Evolutionary conservation across 73 alveolate species (phyloP).

Genomic region (Urostyla sp.): DNA sequence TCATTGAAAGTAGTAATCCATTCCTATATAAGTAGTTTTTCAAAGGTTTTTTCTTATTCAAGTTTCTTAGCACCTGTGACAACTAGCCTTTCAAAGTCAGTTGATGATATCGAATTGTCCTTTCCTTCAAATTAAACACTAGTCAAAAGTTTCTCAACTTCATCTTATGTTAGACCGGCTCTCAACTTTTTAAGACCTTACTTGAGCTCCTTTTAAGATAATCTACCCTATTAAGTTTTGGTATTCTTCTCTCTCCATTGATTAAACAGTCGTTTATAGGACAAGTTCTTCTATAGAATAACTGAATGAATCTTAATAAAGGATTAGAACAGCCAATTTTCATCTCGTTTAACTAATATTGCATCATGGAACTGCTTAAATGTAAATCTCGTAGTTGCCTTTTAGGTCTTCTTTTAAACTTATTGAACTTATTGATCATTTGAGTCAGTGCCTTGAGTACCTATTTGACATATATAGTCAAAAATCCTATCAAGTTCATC

Average conservation of each 20-base stretch:
- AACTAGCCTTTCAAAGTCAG: constrained; percentile 59
- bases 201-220: constrained; percentile 32
- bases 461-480: constrained; percentile 39
- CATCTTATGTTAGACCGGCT: constrained; percentile 65
- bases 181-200: constrained; percentile 54
- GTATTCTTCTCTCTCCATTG: constrained; percentile 64
- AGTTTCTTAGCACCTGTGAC: constrained; percentile 64
- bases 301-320: constrained; percentile 53
- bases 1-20: constrained; percentile 49
- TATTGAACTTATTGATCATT: constrained; percentile 35
- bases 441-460: constrained; percentile 52
- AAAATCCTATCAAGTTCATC: constrained; percentile 54
- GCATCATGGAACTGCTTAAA: constrained; percentile 59
- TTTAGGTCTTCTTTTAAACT: constrained; percentile 7
- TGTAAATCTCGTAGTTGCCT: constrained; percentile 43
- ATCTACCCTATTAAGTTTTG: constrained; percentile 1
- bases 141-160: constrained; percentile 46
- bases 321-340: constrained; percentile 56
- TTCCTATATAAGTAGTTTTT: constrained; percentile 28
- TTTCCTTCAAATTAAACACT: constrained; percentile 40
- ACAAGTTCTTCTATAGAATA: constrained; percentile 45
- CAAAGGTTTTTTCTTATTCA: constrained; percentile 28
- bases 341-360: constrained; percentile 49
- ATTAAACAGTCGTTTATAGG: constrained; percentile 52
- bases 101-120: constrained; percentile 35